Evolutionary conservation across 83 land plant genomes (phyloP), one percentile per base, ranked within the genome.

Genomic region (Picea mariana): DNA sequence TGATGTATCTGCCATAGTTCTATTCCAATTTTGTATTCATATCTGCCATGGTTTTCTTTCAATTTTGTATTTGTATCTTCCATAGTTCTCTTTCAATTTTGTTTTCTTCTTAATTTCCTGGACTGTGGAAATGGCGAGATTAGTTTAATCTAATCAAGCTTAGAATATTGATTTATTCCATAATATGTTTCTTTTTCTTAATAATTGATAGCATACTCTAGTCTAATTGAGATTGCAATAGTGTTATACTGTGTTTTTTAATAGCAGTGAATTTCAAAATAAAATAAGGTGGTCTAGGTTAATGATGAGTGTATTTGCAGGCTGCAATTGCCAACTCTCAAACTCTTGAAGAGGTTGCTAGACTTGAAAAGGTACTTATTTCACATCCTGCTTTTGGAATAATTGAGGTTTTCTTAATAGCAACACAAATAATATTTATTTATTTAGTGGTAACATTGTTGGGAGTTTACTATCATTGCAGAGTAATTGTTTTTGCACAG

Each of bases 301-400:
- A 77, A 27, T 82, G 58, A 69, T 59, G 64, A 34, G 17, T 86
- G 38, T 34, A 63, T 55, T 55, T 89, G 85, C 91, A 96, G 99
- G 98, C 99, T 85, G 99, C 99, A 16, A 97, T 95, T 90, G 96
- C 93, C 80, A 97, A 92, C 81, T 94, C 99, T 27, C 98, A 97
- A 82, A 97, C 98, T 55, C 92, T 97, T 24, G 95, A 93, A 86
- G 99, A 95, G 87, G 98, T 97, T 89, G 98, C 99, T 64, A 93
- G 92, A 80, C 91, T 97, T 82, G 99, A 97, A 87, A 84, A 95
- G 98, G 99, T 95, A 81, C 23, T 73, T 23, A 60, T 13, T 80
- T 85, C 3, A 34, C 38, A 24, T 75, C 15, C 42, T 66, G 52
- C 42, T 5, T 59, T 67, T 65, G 18, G 75, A 61, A 63, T 17